These are phyloP conservation scores for Suillus ampliporus DNA, from an alignment of 768 basidiomycete genomes.

Conservation along the genomic window DNA sequence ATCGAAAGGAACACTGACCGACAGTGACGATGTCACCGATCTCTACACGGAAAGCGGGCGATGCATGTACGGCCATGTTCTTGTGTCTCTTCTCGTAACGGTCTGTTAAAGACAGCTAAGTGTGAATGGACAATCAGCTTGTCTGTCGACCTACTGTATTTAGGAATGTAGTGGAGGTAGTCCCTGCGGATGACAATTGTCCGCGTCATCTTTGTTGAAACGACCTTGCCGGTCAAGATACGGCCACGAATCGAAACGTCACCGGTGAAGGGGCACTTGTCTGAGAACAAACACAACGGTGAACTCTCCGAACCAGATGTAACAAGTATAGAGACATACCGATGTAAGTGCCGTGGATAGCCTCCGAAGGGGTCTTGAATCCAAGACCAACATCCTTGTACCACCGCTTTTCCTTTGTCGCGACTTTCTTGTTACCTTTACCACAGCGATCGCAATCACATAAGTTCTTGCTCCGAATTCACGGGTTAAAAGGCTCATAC, in stretches of 20 bases:
- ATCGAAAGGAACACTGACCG: conserved; percentile 57
- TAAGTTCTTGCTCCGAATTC: conserved; percentile 16
- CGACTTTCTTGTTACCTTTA: conserved; percentile 84
- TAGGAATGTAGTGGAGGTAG: conserved; percentile 96
- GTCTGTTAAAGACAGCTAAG: conserved; percentile 52
- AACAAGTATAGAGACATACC: conserved; percentile 56
- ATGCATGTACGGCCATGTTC: conserved; percentile 96
- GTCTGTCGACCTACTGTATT: conserved; percentile 81
- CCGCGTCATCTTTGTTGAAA: conserved; percentile 99
- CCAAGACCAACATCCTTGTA: conserved; percentile 98
- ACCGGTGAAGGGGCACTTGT: conserved; percentile 99
- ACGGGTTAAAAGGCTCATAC: conserved; percentile 54
- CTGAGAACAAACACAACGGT: conserved; percentile 43
- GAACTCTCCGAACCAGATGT: background rate
- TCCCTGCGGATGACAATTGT: conserved; percentile 96
- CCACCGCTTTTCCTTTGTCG: conserved; percentile 97
- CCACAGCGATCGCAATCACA: conserved; percentile 12
- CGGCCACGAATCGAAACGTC: conserved; percentile 98
- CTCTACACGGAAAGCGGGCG: conserved; percentile 99
- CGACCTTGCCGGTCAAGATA: conserved; percentile 96
- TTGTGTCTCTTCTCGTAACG: conserved; percentile 99
- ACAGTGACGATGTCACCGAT: conserved; percentile 93
- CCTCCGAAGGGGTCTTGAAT: conserved; percentile 95
- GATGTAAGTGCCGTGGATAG: conserved; percentile 95
- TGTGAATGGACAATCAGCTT: conserved; percentile 4